These are phyloP conservation scores for Gossypium gossypioides DNA, from an alignment of 441 rosid species.

Conservation along the genomic window DNA sequence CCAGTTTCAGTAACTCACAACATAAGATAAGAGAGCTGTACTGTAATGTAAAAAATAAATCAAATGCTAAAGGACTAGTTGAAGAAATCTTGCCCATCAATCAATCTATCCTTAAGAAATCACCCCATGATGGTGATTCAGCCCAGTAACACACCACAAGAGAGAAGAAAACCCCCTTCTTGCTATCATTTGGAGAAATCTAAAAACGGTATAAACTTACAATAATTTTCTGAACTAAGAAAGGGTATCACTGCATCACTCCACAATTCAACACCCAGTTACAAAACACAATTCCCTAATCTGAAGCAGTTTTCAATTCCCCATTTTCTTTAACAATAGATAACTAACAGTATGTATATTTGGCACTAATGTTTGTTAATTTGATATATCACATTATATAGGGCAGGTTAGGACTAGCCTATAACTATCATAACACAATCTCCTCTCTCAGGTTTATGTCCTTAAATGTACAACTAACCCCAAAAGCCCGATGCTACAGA, in stretches of 20 bases:
- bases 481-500: constrained; percentile 16
- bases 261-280: background rate
- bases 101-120: background rate
- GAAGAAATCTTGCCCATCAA: background rate
- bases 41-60: no score
- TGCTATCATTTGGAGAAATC: background rate
- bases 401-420: constrained; percentile 21
- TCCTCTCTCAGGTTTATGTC: constrained; percentile 8
- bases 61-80: background rate
- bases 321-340: background rate
- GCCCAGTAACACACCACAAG: background rate
- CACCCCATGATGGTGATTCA: background rate
- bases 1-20: no score
- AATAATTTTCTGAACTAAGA: background rate
- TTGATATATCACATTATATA: constrained; percentile 10
- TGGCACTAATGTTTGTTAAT: constrained; percentile 7
- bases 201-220: background rate
- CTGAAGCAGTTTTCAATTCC: background rate
- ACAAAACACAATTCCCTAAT: background rate
- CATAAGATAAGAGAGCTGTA: no score
- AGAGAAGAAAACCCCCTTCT: background rate
- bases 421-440: constrained; percentile 5
- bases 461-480: constrained; percentile 3
- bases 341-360: constrained; percentile 13
- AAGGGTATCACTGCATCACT: background rate